Base-by-base conservation (phyloP, 1,284 basidiomycete species). In the Cronartium quercuum region DNA sequence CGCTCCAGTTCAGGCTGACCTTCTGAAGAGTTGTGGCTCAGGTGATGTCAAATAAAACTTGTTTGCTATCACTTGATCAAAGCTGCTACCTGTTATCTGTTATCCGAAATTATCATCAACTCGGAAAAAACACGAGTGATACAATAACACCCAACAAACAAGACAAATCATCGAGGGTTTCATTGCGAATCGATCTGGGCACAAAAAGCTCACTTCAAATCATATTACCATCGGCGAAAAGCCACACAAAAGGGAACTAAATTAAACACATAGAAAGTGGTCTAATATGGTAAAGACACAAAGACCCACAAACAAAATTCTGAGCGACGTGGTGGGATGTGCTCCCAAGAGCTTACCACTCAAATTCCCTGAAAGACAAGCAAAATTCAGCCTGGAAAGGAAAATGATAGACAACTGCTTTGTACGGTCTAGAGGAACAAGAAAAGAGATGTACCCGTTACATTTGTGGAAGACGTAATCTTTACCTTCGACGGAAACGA, bases 401-500 rank as follows among this genome's bases (percentile, higher is more conserved):
- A 3, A 29, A 2, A 29, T 29, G 29, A 29, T 29, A 29, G 29
- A 29, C 29, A 29, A 29, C 1, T 29, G 29, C 29, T 2, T 29
- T 55, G 29, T 6, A n/a, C 29, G 29, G 29, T 37, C 6, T 24
- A 44, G 44, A 7, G 5, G 10, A 60, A 29, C 38, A 41, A 42
- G 21, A 42, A 61, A 18, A 51, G 21, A 34, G 34, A 80, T 80
- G 15, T 38, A 81, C 80, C 82, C 83, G 57, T 82, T 94, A 84
- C 95, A 98, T 82, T 97, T 96, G 76, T 91, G 88, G 82, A 99
- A 99, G 37, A 98, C 86, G 83, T 98, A 99, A 81, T 99, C 96
- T 79, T 91, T 91, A 35, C 95, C 94, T 78, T 97, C 95, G 78
- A 98, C 88, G 80, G 94, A 92, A 74, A 98, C 92, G 88, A 98